Percentiles rank a stretch among this genome's conserved stretches.
These are phyloP conservation scores for Monosporozyma unispora DNA, from an alignment of 805 yeast species.

Conservation along the genomic window DNA sequence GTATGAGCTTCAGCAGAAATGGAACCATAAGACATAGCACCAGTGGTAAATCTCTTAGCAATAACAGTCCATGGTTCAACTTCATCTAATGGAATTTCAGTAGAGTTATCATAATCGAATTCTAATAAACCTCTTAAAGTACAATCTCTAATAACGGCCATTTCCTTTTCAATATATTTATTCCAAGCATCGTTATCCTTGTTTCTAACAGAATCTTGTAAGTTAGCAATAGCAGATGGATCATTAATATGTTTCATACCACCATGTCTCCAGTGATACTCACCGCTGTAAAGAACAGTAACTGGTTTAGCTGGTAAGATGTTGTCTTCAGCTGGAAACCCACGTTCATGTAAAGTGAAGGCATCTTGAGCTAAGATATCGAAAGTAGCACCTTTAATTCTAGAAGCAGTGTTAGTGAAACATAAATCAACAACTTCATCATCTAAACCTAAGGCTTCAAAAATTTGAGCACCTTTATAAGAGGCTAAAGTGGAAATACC, in stretches of 20 bases:
- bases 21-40: slow-evolving; percentile 99
- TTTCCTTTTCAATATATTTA: slow-evolving; percentile 79
- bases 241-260: slow-evolving; percentile 94
- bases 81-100: slow-evolving; percentile 86
- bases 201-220: slow-evolving; percentile 97
- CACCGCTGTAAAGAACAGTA: slow-evolving; percentile 49
- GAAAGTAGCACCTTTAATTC: slow-evolving; percentile 92
- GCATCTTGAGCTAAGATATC: slow-evolving; percentile 97
- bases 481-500: slow-evolving; percentile 97
- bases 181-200: slow-evolving; percentile 91
- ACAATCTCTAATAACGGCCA: slow-evolving; percentile 85
- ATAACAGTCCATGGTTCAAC: slow-evolving; percentile 99
- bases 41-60: slow-evolving; percentile 95
- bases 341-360: slow-evolving; percentile 84
- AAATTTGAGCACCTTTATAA: slow-evolving; percentile 98
- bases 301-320: slow-evolving; percentile 60
- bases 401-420: slow-evolving; percentile 94
- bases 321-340: slow-evolving; percentile 68
- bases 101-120: slow-evolving; percentile 65
- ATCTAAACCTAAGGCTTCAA: slow-evolving; percentile 93
- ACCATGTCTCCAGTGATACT: slow-evolving; percentile 98
- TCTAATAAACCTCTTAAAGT: slow-evolving; percentile 91
- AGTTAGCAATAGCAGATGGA: slow-evolving; percentile 87
- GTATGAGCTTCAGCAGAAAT: slow-evolving; percentile 98
- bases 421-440: slow-evolving; percentile 92